Conservation (phyloP, 2,329 filamentous ascomycete genomes). For the Penicillium sp. region DNA sequence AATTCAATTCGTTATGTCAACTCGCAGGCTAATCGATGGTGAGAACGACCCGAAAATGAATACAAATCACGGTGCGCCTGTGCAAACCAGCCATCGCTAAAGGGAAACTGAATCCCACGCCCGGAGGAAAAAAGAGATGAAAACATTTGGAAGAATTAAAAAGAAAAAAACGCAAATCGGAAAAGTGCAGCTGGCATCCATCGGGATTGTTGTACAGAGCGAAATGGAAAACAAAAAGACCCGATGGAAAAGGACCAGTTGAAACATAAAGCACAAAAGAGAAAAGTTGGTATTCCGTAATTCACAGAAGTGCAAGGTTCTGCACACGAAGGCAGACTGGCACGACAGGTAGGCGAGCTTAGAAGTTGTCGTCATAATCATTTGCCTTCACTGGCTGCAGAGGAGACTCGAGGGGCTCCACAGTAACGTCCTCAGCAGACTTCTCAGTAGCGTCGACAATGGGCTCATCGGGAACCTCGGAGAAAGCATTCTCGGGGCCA, state of each 20-base stretch:
- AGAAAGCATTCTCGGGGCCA: background rate
- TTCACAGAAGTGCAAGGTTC: background rate
- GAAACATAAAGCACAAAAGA: background rate
- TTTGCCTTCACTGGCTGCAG: background rate
- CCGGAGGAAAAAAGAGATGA: background rate
- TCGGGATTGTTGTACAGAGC: background rate
- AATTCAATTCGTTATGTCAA: background rate
- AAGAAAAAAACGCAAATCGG: background rate
- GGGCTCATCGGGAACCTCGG: background rate
- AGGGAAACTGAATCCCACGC: background rate
- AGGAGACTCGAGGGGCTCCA: background rate
- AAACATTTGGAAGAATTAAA: background rate
- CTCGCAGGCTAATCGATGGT: background rate
- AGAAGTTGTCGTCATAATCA: background rate
- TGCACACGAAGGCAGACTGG: background rate
- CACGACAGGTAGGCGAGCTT: background rate
- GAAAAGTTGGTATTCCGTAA: background rate
- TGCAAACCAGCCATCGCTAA: background rate
- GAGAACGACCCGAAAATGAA: background rate
- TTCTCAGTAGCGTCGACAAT: background rate
- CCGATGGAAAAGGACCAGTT: background rate
- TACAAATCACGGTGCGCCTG: background rate
- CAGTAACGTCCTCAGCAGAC: background rate
- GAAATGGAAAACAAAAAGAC: background rate
- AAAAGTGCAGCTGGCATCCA: background rate